These are phyloP conservation scores for Fusarium floridanum DNA, from an alignment of 2,329 filamentous ascomycete genomes.

Conservation along the genomic window DNA sequence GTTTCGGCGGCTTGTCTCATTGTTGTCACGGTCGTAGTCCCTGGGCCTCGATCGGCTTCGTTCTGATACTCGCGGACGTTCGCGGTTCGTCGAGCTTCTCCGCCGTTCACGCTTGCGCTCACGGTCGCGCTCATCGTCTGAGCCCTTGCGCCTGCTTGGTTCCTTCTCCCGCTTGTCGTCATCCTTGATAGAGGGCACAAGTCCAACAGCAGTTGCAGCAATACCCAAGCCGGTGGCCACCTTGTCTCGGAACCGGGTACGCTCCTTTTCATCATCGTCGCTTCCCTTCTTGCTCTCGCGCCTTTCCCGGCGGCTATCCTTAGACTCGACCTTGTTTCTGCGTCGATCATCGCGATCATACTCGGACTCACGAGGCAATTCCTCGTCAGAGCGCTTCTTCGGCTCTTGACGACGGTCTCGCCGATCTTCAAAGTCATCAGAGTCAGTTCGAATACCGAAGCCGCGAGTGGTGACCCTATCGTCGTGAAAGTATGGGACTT, in stretches of 20 bases:
- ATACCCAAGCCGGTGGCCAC: constrained; percentile 62
- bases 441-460: constrained; percentile 64
- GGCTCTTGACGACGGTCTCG: constrained; percentile 54
- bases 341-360: constrained; percentile 48
- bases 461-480: constrained; percentile 62
- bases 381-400: constrained; percentile 50
- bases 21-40: constrained; percentile 41
- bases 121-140: constrained; percentile 49
- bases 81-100: constrained; percentile 37
- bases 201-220: constrained; percentile 62
- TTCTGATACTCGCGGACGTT: constrained; percentile 28
- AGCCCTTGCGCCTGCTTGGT: constrained; percentile 46
- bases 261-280: constrained; percentile 56
- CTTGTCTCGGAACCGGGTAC: constrained; percentile 62
- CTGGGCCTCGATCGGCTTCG: constrained; percentile 35
- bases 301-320: constrained; percentile 48
- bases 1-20: constrained; percentile 54
- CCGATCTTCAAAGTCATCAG: constrained; percentile 57
- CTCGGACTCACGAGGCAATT: constrained; percentile 46
- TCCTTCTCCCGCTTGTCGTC: constrained; percentile 55
- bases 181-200: constrained; percentile 55
- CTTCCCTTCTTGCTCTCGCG: constrained; percentile 48
- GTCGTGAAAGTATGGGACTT: constrained; percentile 57
- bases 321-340: constrained; percentile 41
- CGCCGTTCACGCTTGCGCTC: constrained; percentile 37